phyloP scores from a whole-genome alignment of 768 basidiomycete genomes.

The Phanerochaete carnosa region DNA sequence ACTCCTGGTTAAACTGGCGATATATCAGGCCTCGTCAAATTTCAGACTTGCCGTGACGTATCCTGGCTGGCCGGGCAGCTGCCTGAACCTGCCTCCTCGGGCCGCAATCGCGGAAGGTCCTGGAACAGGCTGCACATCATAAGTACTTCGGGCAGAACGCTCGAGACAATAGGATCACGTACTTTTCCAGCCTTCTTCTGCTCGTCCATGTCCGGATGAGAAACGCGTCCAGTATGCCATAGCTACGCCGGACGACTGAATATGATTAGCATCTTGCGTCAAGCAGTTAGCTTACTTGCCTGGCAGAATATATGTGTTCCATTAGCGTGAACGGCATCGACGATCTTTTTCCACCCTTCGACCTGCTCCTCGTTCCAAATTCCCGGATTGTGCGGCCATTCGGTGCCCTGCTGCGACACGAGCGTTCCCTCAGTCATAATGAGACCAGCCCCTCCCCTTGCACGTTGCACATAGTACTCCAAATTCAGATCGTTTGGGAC shows the following conservation, averaged over 20 bases:
- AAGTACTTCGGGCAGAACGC: no score
- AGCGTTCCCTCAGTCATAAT: conserved; percentile 57
- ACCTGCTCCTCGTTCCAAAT: conserved; percentile 63
- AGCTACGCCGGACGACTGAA: background rate
- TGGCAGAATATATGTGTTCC: conserved; percentile 6
- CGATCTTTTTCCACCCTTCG: conserved; percentile 43
- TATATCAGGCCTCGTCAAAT: background rate
- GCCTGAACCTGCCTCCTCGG: conserved; percentile 4
- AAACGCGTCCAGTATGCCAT: conserved; percentile 3
- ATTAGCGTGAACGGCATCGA: background rate
- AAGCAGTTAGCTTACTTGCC: background rate
- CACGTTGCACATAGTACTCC: conserved; percentile 48
- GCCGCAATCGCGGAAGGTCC: conserved; percentile 8
- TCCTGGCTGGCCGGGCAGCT: conserved; percentile 3
- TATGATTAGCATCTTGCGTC: no score
- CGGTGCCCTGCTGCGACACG: conserved; percentile 48
- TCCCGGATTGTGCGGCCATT: conserved; percentile 50
- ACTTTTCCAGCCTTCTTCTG: conserved; percentile 6
- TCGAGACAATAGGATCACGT: background rate
- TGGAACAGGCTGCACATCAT: background rate
- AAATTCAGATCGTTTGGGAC: conserved; percentile 34
- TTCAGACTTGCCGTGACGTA: background rate
- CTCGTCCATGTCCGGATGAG: conserved; percentile 1
- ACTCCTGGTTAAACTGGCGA: background rate
- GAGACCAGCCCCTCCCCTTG: conserved; percentile 44